phyloP scores from a whole-genome alignment of 306 rosid species.

The Citrullus amarus region DNA sequence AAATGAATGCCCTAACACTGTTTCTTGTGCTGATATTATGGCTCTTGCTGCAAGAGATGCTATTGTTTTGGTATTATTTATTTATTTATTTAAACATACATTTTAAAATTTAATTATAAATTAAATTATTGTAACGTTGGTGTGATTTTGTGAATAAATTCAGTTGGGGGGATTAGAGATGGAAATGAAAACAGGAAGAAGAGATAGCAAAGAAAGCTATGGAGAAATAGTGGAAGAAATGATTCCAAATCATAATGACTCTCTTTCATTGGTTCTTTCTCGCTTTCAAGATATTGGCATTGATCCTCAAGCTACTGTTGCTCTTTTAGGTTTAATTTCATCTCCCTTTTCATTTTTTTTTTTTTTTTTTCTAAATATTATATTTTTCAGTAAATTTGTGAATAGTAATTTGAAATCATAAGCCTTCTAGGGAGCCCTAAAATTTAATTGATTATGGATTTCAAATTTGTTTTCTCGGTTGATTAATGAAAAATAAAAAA shows the following conservation, averaged over 20 bases:
- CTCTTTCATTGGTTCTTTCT: conserved; percentile 51
- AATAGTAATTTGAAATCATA: too few species aligned
- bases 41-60: conserved; percentile 89
- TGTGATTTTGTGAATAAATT: too few species aligned
- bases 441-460: too few species aligned
- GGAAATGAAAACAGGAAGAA: conserved; percentile 79
- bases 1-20: conserved; percentile 50
- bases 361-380: neutral
- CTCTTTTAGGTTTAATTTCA: conserved; percentile 48
- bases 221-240: conserved; percentile 25
- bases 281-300: conserved; percentile 58
- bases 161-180: conserved; percentile 48
- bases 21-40: conserved; percentile 81
- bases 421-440: too few species aligned
- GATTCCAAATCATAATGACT: conserved; percentile 73
- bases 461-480: too few species aligned
- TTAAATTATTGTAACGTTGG: neutral
- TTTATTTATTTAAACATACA: too few species aligned
- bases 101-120: too few species aligned
- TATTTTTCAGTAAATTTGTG: neutral
- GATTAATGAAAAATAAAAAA: too few species aligned
- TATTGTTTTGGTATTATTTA: conserved; percentile 34
- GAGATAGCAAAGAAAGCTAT: conserved; percentile 52
- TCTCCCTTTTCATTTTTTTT: neutral
- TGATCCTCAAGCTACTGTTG: conserved; percentile 60